Percentiles rank a stretch among this genome's conserved stretches.
phyloP scores from a whole-genome alignment of 2,329 filamentous ascomycete genomes.

The Arthrobotrys musiformis region DNA sequence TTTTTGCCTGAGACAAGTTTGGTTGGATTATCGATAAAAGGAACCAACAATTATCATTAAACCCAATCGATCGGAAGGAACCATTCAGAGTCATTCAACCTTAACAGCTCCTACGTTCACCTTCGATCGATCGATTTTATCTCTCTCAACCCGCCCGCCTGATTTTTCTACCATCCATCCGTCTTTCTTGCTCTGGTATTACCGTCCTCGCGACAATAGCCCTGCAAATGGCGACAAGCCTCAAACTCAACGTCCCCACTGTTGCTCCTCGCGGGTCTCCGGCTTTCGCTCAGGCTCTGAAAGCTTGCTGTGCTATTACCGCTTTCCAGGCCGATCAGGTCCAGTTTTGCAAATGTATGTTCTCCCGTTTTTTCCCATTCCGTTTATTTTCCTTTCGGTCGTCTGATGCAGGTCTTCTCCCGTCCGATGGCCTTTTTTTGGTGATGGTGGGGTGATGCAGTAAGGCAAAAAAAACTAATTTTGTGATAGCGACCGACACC shows the following conservation, averaged over 20 bases:
- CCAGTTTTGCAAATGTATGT: conserved; percentile 59
- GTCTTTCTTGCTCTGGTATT: not conserved
- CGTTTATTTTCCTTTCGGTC: not conserved
- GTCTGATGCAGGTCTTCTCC: not conserved
- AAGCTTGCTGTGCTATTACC: conserved; percentile 58
- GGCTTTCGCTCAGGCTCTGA: conserved; percentile 59
- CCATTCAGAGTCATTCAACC: no score
- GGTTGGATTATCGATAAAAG: no score
- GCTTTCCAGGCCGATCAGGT: conserved; percentile 58
- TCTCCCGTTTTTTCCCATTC: not conserved
- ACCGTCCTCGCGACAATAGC: not conserved
- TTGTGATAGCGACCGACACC: conserved; percentile 54
- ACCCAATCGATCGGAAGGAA: no score
- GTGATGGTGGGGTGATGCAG: not conserved
- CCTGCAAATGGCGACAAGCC: conserved; percentile 53
- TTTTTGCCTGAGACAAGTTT: no score
- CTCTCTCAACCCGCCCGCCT: no score
- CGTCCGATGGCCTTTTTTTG: not conserved
- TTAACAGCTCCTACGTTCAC: no score
- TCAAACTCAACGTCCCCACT: conserved; percentile 60
- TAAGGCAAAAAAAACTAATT: not conserved
- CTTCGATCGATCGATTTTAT: no score
- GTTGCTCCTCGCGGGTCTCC: conserved; percentile 57
- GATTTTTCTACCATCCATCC: not conserved
- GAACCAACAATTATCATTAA: no score